Conservation (phyloP, 208 protist genomes). For the Acanthamoeba castellanii region DNA sequence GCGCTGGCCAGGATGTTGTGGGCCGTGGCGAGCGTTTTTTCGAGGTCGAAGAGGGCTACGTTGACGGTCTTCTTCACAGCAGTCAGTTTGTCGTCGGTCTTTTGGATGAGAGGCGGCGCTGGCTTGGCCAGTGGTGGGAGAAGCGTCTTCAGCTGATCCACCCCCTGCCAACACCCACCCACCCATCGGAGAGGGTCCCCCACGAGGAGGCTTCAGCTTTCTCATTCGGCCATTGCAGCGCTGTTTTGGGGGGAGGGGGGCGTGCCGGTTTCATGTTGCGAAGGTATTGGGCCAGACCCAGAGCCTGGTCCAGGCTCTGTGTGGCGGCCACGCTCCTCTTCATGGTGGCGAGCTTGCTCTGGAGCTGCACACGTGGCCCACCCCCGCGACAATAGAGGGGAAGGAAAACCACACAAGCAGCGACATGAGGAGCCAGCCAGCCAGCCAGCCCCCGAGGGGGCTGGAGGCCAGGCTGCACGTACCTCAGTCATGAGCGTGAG, state of each 20-base stretch:
- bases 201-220: no score
- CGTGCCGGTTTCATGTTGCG: constrained; percentile 9
- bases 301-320: neutral
- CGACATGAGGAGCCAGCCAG: no score
- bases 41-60: constrained; percentile 37
- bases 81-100: constrained; percentile 22
- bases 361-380: neutral
- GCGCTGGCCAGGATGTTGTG: neutral
- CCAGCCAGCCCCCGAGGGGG: no score
- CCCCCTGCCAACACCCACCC: neutral
- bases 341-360: constrained; percentile 24
- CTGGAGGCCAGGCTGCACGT: no score
- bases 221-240: no score
- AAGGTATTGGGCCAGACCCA: neutral
- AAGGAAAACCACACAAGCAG: no score
- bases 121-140: constrained; percentile 12
- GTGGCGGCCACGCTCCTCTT: neutral
- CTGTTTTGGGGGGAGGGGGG: no score
- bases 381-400: no score
- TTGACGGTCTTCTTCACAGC: constrained; percentile 29
- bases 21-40: neutral
- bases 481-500: constrained; percentile 12
- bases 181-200: no score
- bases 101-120: constrained; percentile 23
- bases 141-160: constrained; percentile 12